These are phyloP conservation scores for Alternaria arbusti DNA, from an alignment of 2,329 filamentous ascomycete species.

Conservation along the genomic window DNA sequence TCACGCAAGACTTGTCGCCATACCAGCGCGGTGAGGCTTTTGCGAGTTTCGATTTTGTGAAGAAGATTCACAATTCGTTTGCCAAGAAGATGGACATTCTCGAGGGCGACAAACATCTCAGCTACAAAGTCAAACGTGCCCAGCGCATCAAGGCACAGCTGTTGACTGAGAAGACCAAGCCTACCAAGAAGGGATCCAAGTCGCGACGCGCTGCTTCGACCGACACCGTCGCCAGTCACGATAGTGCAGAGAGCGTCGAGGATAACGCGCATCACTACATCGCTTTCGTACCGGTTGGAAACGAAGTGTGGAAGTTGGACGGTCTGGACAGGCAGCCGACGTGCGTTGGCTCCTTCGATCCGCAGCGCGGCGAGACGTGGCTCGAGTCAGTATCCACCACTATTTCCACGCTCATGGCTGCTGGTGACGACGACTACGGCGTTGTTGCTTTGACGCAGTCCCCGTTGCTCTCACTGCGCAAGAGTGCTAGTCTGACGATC, in stretches of 20 bases:
- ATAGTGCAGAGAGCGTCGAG: constrained; percentile 55
- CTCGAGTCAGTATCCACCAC: constrained; percentile 67
- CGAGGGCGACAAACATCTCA: constrained; percentile 76
- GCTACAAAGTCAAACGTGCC: constrained; percentile 59
- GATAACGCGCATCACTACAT: constrained; percentile 86
- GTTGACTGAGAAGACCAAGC: constrained; percentile 14
- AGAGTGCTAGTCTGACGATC: constrained; percentile 54
- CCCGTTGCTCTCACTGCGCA: constrained; percentile 60
- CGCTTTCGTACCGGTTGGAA: constrained; percentile 80
- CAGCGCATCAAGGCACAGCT: constrained; percentile 26
- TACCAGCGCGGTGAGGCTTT: constrained; percentile 78
- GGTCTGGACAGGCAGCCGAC: constrained; percentile 77
- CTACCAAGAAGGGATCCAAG: constrained; percentile 52
- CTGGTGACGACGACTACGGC: constrained; percentile 74
- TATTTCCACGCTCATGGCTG: constrained; percentile 71
- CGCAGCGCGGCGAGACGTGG: constrained; percentile 63
- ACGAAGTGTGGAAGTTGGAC: constrained; percentile 85
- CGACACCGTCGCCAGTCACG: constrained; percentile 39
- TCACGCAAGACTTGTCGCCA: constrained; percentile 72
- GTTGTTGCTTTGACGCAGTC: constrained; percentile 77
- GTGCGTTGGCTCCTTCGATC: constrained; percentile 58
- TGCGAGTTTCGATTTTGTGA: constrained; percentile 76
- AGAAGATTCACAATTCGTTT: constrained; percentile 86
- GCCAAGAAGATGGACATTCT: constrained; percentile 67
- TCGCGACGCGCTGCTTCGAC: constrained; percentile 38